Conservation (phyloP, 139 green algal species). For the Protoeuglena noctilucae region DNA sequence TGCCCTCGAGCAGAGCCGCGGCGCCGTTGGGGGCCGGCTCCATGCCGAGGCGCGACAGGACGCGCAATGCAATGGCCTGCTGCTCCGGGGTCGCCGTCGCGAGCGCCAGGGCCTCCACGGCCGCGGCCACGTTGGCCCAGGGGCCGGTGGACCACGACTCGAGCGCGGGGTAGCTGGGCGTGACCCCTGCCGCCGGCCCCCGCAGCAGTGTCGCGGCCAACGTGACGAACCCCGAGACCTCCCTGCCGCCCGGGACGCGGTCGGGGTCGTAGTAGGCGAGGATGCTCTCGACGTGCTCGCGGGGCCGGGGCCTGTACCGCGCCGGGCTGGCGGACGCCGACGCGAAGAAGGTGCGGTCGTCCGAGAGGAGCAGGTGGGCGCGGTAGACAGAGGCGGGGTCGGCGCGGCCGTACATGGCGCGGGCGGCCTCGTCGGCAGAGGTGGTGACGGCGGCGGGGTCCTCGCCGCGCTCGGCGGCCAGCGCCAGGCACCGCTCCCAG, state of each 20-base stretch:
- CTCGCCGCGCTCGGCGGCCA: not conserved
- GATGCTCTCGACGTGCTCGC: conserved; percentile 8
- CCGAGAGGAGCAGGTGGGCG: conserved; percentile 32
- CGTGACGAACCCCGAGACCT: conserved; percentile 2
- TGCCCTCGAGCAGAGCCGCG: conserved; percentile 24
- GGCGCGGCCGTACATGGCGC: conserved; percentile 23
- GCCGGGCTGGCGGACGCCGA: conserved; percentile 13
- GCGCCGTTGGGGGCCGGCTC: conserved; percentile 5
- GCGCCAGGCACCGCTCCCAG: not conserved
- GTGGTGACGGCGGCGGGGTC: too few relatives aligned
- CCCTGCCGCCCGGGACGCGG: conserved; percentile 6
- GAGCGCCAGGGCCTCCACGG: conserved; percentile 14
- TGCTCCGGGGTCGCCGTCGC: not conserved
- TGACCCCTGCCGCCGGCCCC: not conserved
- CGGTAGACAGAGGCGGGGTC: conserved; percentile 14
- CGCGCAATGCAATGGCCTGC: not conserved
- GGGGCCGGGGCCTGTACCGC: conserved; percentile 17
- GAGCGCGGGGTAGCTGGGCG: conserved; percentile 7
- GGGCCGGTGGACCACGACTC: conserved; percentile 22
- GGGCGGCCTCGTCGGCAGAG: conserved; percentile 17
- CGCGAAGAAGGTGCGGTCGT: conserved; percentile 51
- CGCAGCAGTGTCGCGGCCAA: conserved; percentile 7
- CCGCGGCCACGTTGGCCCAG: conserved; percentile 13
- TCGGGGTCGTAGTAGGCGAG: not conserved
- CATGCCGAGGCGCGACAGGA: conserved; percentile 8